Base-by-base conservation (phyloP, 139 green algal genomes). In the Picochlorum sp. region DNA sequence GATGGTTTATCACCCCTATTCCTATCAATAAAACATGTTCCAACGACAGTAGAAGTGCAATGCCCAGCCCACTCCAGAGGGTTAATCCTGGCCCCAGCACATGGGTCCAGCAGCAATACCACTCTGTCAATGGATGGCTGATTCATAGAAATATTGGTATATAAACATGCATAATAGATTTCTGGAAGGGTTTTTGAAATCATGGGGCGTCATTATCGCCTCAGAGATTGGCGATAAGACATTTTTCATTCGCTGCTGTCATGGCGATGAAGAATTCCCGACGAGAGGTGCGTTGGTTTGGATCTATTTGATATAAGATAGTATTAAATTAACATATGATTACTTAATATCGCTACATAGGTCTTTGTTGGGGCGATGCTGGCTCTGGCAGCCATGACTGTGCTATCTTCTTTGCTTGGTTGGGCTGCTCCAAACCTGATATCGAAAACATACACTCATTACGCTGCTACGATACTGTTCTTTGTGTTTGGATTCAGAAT, bases 191-290 rank as follows among this genome's bases (percentile, higher is more conserved):
- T 85, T 85, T 24, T 55, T 85, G 26, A 85, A 83, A 37, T 81
- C 72, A 49, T 85, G 79, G 79, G 76, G 76, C 5, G 76, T 85
- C 41, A 85, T 83, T 28, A 21, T 83, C 47, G 69, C 76, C 4
- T 79, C 69, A 16, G 79, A 85, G 50, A 85, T 85, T 24, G 79
- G 92, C 0, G 92, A 98, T 77, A 97, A 98, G 68, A 98, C 92
- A 1, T 98, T 98, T 69, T 96, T 98, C 74, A 97, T 98, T 98
- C 28, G 90, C 89, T 11, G 83, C 88, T 4, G 65, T 98, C 16
- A 85, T 97, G 81, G 89, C 89, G 2, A 96, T 95, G 87, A 64
- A 71, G 15, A 83, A 94, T 55, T 69, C 80, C 0, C 62, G 85
- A 1, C 23, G 69, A n/a, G 78, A 75, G 69, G 86, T 91, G 34